Evolutionary conservation across 1,284 basidiomycete species (phyloP), one percentile per base, ranked within the genome.

Genomic region (Cronartium ribicola): DNA sequence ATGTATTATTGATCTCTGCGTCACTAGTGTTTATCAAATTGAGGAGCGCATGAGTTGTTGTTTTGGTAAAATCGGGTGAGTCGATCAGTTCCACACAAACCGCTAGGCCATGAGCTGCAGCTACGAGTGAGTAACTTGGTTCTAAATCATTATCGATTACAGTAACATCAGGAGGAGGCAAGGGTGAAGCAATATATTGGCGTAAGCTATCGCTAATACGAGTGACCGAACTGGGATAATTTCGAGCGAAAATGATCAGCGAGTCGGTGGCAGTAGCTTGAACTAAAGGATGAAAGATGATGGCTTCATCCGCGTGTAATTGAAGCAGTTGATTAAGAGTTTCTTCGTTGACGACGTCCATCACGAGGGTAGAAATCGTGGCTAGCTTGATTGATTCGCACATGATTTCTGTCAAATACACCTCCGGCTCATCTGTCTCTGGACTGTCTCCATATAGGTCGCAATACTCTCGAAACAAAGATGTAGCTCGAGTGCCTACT

Each of bases 371-470:
- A 41, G 22, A 66, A 60, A 73, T 41, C 11, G 57, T 59, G 22
- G 44, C 41, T 46, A 73, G 44, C 57, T 73, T 73, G 41, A 73
- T 73, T 63, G 59, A 48, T 61, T 73, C 71, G 37, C 71, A 66
- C 40, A 73, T 60, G 3, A 67, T 73, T 29, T 67, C 57, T 20
- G 66, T 62, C 22, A 59, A 46, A 51, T 67, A 73, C 48, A 55
- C 55, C 20, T 60, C 71, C 22, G 44, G 7, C 37, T 44, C 64
- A 8, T 44, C 64, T 46, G 36, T 40, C 0, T 65, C 69, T n/a
- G 64, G 41, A n/a, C 64, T 51, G 36, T 65, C 46, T 46, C 41
- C 62, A 65, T 72, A 46, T 13, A 65, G 44, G 20, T 55, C 44
- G 55, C 48, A 65, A 44, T 72, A 72, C 36, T 72, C 69, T 66